A percentile compares a stretch with the other conserved stretches of the same genome.
Conservation (phyloP, 2,329 filamentous ascomycete genomes). For the Cytospora mali region DNA sequence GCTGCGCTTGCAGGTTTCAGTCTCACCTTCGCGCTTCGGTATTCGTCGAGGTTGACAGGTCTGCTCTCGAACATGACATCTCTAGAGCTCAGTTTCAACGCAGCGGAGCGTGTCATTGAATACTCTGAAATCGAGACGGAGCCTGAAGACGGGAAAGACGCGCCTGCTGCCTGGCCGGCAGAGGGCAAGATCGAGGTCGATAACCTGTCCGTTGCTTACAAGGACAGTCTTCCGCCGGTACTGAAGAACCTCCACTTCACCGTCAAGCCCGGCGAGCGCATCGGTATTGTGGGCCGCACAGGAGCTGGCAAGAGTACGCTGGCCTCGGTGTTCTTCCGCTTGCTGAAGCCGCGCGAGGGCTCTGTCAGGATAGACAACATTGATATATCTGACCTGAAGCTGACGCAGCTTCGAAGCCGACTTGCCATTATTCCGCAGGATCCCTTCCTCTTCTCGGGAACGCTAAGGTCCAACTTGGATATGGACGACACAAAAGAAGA, state of each 20-base stretch:
- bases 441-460: constrained; percentile 67
- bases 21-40: constrained; percentile 43
- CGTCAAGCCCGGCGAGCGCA: constrained; percentile 57
- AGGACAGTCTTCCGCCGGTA: constrained; percentile 40
- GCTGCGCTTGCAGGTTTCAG: constrained; percentile 46
- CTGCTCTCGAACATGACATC: constrained; percentile 41
- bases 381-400: constrained; percentile 60
- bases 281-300: constrained; percentile 66
- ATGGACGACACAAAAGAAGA: constrained; percentile 64
- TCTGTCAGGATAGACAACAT: constrained; percentile 49
- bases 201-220: constrained; percentile 43
- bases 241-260: constrained; percentile 42
- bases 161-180: constrained; percentile 46
- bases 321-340: constrained; percentile 65
- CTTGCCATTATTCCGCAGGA: constrained; percentile 70
- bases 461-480: constrained; percentile 64
- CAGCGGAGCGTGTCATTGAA: constrained; percentile 47
- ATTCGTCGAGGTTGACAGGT: constrained; percentile 39
- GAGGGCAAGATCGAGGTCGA: constrained; percentile 44
- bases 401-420: constrained; percentile 61
- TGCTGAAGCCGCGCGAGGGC: constrained; percentile 49
- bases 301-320: constrained; percentile 68
- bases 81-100: constrained; percentile 47
- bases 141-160: constrained; percentile 38
- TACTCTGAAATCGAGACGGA: constrained; percentile 45